phyloP scores from a whole-genome alignment of 2,329 filamentous ascomycete species.

The Aspergillus sp. region DNA sequence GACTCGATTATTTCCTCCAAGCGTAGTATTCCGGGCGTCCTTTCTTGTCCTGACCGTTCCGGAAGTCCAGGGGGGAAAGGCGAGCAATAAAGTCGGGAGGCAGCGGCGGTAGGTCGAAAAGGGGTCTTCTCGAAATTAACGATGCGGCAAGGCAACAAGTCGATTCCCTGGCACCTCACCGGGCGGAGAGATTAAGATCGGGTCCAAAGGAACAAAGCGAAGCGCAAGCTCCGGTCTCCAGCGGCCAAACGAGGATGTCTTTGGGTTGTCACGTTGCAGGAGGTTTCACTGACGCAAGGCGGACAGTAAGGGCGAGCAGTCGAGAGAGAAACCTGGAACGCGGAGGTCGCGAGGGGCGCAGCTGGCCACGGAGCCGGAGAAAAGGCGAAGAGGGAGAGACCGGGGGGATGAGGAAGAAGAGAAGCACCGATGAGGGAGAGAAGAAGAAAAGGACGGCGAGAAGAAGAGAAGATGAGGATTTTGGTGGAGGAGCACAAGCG shows the following conservation, averaged over 20 bases:
- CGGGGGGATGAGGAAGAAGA: conserved; percentile 5
- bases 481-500: conserved; percentile 15
- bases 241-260: conserved; percentile 24
- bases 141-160: conserved; percentile 13
- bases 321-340: conserved; percentile 16
- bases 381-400: conserved; percentile 1
- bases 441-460: conserved; percentile 15
- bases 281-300: conserved; percentile 30
- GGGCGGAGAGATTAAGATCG: conserved; percentile 16
- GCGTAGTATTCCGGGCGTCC: not conserved
- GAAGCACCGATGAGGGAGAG: conserved; percentile 15
- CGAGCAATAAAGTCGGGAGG: conserved; percentile 4
- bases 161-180: conserved; percentile 11
- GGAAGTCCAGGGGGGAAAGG: not conserved
- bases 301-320: conserved; percentile 23
- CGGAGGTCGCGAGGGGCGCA: conserved; percentile 20
- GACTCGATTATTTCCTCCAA: conserved; percentile 13
- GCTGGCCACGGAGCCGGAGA: conserved; percentile 27
- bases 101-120: conserved; percentile 17
- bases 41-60: not conserved
- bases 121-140: conserved; percentile 21
- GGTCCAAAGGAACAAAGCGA: conserved; percentile 6
- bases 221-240: conserved; percentile 25
- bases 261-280: conserved; percentile 30
- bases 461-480: conserved; percentile 16